Evolutionary conservation across 1,284 basidiomycete species (phyloP).

Genomic region (Schizophyllum commune): DNA sequence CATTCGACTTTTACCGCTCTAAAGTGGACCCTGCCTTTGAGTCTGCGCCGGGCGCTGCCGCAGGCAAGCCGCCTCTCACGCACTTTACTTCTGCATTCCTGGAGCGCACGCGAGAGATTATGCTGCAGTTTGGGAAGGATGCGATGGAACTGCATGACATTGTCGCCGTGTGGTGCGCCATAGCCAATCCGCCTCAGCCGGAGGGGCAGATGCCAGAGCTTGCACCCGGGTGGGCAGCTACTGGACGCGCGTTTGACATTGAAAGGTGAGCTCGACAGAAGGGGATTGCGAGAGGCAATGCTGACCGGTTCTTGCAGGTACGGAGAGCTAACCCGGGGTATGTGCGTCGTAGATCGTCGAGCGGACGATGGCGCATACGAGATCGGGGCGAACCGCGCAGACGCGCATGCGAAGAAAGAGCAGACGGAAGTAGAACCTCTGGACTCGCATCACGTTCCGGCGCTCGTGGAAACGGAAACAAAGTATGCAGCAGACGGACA

Average conservation of each 20-base stretch:
- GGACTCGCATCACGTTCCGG: conserved; percentile 42
- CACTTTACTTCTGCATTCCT: conserved; percentile 80
- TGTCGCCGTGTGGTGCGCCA: conserved; percentile 74
- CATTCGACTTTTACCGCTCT: conserved; percentile 56
- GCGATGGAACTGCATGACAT: conserved; percentile 84
- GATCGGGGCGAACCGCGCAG: conserved; percentile 53
- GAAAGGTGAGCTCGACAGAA: conserved; percentile 43
- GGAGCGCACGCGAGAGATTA: conserved; percentile 63
- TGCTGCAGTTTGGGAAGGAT: conserved; percentile 70
- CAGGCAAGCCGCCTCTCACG: conserved; percentile 45
- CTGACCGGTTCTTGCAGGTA: conserved; percentile 21
- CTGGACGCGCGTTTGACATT: conserved; percentile 52
- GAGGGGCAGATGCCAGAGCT: conserved; percentile 22
- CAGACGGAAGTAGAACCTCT: conserved; percentile 27
- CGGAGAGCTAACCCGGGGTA: conserved; percentile 59
- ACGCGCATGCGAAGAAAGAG: conserved; percentile 48
- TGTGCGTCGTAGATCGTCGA: conserved; percentile 67
- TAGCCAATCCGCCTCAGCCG: conserved; percentile 49
- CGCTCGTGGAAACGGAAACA: conserved; percentile 41
- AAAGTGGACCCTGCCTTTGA: conserved; percentile 50
- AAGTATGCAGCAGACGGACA: conserved; percentile 9
- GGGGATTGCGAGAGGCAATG: background rate
- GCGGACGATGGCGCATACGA: conserved; percentile 51
- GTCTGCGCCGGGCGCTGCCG: conserved; percentile 33
- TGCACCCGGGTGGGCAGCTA: conserved; percentile 43